Percentiles rank a stretch among this genome's conserved stretches.
These are phyloP conservation scores for Raffaelea ambrosiae DNA, from an alignment of 2,329 filamentous ascomycete genomes.

Conservation along the genomic window DNA sequence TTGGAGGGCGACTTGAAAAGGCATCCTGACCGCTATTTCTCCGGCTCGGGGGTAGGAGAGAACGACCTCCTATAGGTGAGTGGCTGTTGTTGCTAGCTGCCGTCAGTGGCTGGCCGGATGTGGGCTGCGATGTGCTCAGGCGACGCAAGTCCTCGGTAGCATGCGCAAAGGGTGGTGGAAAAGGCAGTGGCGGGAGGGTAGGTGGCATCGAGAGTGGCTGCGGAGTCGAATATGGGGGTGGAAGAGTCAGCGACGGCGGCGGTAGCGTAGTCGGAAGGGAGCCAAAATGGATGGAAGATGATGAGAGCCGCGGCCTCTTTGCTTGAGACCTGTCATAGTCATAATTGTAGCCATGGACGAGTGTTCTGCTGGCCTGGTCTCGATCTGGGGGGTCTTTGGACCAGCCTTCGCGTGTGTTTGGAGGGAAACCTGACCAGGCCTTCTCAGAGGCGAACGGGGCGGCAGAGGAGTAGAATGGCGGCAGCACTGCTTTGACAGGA, in stretches of 20 bases:
- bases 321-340: background rate
- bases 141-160: background rate
- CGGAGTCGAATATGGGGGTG: constrained; percentile 8
- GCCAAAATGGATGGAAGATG: background rate
- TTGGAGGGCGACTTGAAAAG: constrained; percentile 10
- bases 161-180: background rate
- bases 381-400: background rate
- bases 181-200: background rate
- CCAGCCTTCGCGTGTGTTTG: background rate
- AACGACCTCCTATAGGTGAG: background rate
- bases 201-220: constrained; percentile 15
- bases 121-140: background rate
- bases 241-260: background rate
- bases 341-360: background rate
- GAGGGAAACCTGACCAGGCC: background rate
- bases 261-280: background rate
- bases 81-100: constrained; percentile 1
- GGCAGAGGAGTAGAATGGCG: background rate
- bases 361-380: background rate
- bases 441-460: background rate
- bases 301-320: background rate
- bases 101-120: background rate
- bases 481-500: background rate
- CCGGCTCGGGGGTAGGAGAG: background rate
- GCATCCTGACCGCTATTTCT: constrained; percentile 3